phyloP scores from a whole-genome alignment of 75 land plant species.

The Picea sitchensis region DNA sequence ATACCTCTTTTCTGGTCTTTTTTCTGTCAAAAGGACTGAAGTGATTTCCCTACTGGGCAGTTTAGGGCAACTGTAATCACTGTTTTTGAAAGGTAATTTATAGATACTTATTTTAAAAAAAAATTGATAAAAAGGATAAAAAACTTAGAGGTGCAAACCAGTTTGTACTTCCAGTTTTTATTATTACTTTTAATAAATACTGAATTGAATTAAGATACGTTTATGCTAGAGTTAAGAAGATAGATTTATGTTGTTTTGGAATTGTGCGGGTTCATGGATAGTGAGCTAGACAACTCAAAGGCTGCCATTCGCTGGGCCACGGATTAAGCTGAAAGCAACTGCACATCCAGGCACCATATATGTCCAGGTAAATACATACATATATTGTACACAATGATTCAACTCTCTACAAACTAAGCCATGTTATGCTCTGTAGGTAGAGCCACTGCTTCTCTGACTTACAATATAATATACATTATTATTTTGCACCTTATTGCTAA shows the following conservation, averaged over 20 bases:
- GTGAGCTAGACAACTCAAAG: slow-evolving; percentile 54
- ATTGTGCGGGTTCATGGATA: slow-evolving; percentile 75
- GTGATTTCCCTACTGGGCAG: no score
- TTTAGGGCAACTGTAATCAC: no score
- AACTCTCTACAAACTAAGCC: background rate
- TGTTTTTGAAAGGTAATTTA: no score
- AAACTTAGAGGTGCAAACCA: no score
- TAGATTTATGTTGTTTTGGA: slow-evolving; percentile 47
- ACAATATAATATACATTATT: background rate
- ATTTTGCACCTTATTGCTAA: background rate
- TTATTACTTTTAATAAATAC: no score
- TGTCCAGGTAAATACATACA: slow-evolving; percentile 53
- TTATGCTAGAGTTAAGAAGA: no score
- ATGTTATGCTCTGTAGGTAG: background rate
- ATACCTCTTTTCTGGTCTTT: no score
- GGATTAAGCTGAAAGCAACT: slow-evolving; percentile 87
- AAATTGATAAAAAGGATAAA: no score
- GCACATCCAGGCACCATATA: slow-evolving; percentile 68
- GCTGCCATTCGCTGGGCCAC: slow-evolving; percentile 79
- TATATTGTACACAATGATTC: background rate
- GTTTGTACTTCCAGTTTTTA: no score
- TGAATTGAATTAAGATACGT: no score
- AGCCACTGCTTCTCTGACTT: background rate
- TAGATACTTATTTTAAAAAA: no score
- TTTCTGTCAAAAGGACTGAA: no score